phyloP scores from a whole-genome alignment of 2,329 filamentous ascomycete species.

The Chalaropsis ovoidea region DNA sequence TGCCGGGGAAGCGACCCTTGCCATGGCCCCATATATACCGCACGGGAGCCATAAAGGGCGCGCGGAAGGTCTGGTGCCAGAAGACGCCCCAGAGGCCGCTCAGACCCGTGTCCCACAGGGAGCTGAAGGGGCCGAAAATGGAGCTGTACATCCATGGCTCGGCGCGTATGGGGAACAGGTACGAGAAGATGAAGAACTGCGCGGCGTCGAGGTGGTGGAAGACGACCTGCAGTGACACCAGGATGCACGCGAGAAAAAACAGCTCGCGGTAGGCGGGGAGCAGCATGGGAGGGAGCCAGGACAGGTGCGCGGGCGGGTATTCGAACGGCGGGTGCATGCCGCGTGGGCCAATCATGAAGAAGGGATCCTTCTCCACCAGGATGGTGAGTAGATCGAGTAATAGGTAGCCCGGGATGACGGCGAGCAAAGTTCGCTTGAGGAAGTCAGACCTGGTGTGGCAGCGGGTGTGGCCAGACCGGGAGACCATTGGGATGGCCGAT shows the following conservation, averaged over 20 bases:
- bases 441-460: constrained; percentile 37
- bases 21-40: constrained; percentile 38
- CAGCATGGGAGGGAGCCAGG: constrained; percentile 36
- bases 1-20: constrained; percentile 29
- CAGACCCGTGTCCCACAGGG: constrained; percentile 59
- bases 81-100: constrained; percentile 72
- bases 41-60: constrained; percentile 55
- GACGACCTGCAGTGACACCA: constrained; percentile 50
- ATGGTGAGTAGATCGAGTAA: constrained; percentile 56
- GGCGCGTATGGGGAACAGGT: constrained; percentile 42
- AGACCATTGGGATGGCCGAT: constrained; percentile 35
- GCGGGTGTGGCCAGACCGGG: constrained; percentile 40
- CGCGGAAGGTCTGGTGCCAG: constrained; percentile 88
- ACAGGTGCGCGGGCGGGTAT: constrained; percentile 38
- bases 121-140: constrained; percentile 43
- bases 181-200: constrained; percentile 41
- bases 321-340: constrained; percentile 15
- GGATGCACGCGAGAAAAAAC: constrained; percentile 47
- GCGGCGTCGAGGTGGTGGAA: constrained; percentile 52
- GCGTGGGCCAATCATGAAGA: constrained; percentile 52
- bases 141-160: constrained; percentile 46
- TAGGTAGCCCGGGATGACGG: constrained; percentile 50
- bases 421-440: constrained; percentile 36
- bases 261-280: constrained; percentile 48
- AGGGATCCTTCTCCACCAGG: constrained; percentile 61